Evolutionary conservation across 2,329 filamentous ascomycete genomes (phyloP).

Genomic region (Sphaerulina vaccinii): DNA sequence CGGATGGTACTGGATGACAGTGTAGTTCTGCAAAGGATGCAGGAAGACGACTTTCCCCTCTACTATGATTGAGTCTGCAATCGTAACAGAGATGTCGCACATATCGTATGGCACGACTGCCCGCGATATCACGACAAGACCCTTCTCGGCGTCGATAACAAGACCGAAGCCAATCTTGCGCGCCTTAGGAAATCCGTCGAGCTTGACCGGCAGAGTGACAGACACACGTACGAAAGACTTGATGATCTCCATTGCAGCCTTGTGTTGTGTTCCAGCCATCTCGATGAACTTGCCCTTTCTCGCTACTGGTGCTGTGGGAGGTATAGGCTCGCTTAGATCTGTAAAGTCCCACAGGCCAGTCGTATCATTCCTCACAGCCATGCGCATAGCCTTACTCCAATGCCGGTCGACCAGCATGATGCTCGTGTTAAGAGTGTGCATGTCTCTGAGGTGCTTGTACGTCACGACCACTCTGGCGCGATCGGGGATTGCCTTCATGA

Average conservation of each 20-base stretch:
- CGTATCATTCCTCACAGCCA: conserved; percentile 84
- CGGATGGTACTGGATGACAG: conserved; percentile 91
- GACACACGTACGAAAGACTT: conserved; percentile 92
- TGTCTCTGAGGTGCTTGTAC: conserved; percentile 90
- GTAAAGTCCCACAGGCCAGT: conserved; percentile 94
- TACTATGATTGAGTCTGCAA: conserved; percentile 93
- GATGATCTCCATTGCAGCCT: conserved; percentile 88
- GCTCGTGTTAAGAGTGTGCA: conserved; percentile 90
- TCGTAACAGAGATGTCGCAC: conserved; percentile 93
- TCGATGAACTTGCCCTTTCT: conserved; percentile 87
- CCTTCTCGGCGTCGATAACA: conserved; percentile 96
- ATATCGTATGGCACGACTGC: conserved; percentile 95
- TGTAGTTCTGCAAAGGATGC: conserved; percentile 95
- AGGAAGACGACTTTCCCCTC: conserved; percentile 93
- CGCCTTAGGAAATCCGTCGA: conserved; percentile 96
- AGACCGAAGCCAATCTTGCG: conserved; percentile 93
- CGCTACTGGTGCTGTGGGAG: conserved; percentile 68
- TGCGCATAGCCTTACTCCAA: conserved; percentile 92
- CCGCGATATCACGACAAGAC: conserved; percentile 87
- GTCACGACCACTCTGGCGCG: conserved; percentile 83
- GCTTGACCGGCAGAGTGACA: conserved; percentile 89
- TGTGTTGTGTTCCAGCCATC: conserved; percentile 81
- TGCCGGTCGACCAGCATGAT: conserved; percentile 92
- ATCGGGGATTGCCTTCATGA: conserved; percentile 82
- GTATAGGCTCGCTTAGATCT: conserved; percentile 77